phyloP scores from a whole-genome alignment of 495 filamentous ascomycete species.

The Trichoderma reesei region DNA sequence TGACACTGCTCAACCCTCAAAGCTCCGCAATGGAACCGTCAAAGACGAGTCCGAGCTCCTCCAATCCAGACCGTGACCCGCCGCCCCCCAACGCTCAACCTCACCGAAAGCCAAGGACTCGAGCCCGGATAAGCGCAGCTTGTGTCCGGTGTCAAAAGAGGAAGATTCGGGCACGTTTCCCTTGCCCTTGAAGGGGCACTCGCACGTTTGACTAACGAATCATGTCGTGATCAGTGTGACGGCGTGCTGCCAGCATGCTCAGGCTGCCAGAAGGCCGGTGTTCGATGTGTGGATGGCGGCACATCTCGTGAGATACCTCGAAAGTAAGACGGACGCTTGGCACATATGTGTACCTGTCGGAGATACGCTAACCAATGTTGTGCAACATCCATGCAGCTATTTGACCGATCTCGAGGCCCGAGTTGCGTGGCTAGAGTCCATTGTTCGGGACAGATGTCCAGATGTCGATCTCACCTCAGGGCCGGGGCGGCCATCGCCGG shows the following conservation, averaged over 20 bases:
- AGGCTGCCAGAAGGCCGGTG: slow-evolving; percentile 1
- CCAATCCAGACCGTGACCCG: neutral
- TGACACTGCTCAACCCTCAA: too few relatives aligned
- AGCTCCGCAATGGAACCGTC: neutral
- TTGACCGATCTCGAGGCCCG: neutral
- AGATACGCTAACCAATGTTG: neutral
- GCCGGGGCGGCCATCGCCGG: neutral
- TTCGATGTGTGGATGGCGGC: slow-evolving; percentile 3
- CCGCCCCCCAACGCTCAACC: neutral
- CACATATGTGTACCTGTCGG: neutral
- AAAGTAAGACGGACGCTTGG: neutral
- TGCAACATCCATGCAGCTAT: neutral
- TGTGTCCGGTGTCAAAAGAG: slow-evolving; percentile 4
- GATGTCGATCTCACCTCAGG: slow-evolving; percentile 3
- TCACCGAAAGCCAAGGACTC: neutral
- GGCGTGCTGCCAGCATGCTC: neutral
- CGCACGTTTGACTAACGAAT: neutral
- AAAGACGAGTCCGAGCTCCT: neutral
- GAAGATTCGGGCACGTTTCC: neutral
- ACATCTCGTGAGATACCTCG: slow-evolving; percentile 3
- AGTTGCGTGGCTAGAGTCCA: neutral
- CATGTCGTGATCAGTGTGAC: neutral
- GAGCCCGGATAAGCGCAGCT: neutral
- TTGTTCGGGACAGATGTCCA: neutral
- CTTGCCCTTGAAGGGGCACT: neutral